phyloP scores from a whole-genome alignment of 2,329 filamentous ascomycete genomes.

The Nigrospora sphaerica region DNA sequence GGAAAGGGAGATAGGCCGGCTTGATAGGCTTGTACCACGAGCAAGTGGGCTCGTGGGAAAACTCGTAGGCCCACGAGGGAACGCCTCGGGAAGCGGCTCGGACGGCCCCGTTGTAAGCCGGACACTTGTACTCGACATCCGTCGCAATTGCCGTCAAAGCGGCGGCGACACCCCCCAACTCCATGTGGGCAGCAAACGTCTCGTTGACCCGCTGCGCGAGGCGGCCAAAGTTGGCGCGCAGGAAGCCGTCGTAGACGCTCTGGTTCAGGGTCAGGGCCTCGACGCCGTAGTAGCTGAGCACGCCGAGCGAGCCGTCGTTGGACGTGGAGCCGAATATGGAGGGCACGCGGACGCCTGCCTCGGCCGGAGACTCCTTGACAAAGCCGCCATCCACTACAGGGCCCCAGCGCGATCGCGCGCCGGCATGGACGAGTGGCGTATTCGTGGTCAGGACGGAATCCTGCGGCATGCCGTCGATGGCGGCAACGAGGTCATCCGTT shows the following conservation, averaged over 20 bases:
- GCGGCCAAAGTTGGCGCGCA: constrained; percentile 16
- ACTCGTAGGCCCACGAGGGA: constrained; percentile 15
- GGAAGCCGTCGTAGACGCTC: constrained; percentile 16
- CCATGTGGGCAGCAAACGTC: constrained; percentile 10
- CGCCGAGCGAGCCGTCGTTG: constrained; percentile 17
- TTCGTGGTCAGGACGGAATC: constrained; percentile 4
- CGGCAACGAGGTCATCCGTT: constrained; percentile 3
- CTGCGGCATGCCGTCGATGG: constrained; percentile 5
- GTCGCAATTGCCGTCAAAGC: constrained; percentile 11
- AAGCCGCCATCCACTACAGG: constrained; percentile 16
- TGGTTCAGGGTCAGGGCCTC: constrained; percentile 7
- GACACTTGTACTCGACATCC: constrained; percentile 13
- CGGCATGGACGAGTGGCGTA: constrained; percentile 9
- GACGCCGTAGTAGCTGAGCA: constrained; percentile 10
- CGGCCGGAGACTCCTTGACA: constrained; percentile 15
- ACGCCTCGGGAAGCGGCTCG: constrained; percentile 8
- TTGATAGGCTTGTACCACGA: constrained; percentile 11
- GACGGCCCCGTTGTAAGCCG: constrained; percentile 8
- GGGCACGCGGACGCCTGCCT: constrained; percentile 17
- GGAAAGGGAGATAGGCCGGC: constrained; percentile 3
- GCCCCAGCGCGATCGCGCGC: constrained; percentile 8
- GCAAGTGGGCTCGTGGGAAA: constrained; percentile 15
- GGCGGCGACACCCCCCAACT: constrained; percentile 9
- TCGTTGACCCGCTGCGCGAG: constrained; percentile 13
- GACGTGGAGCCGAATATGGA: constrained; percentile 16